These are phyloP conservation scores for Hygrophoropsis aurantiaca DNA, from an alignment of 768 basidiomycete species.

Conservation along the genomic window DNA sequence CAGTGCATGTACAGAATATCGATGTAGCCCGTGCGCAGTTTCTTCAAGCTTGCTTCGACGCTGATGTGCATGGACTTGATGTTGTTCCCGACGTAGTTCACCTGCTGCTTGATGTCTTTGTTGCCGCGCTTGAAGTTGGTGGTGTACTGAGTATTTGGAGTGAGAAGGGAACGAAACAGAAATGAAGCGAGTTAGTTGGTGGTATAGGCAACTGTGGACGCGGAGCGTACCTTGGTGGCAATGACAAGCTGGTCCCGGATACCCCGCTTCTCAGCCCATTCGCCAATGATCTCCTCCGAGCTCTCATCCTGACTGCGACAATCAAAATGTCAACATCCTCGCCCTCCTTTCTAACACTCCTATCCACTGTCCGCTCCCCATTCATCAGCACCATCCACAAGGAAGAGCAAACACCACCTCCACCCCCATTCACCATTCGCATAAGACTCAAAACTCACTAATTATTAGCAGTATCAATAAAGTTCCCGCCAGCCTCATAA, in stretches of 20 bases:
- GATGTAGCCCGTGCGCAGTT: conserved; percentile 24
- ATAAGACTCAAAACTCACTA: conserved; percentile 32
- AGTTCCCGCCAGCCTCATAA: conserved; percentile 47
- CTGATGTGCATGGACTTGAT: conserved; percentile 43
- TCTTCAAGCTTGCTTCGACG: conserved; percentile 27
- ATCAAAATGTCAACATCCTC: neutral
- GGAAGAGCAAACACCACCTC: too few relatives aligned
- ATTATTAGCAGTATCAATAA: conserved; percentile 47
- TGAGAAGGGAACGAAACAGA: too few relatives aligned
- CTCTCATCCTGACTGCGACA: conserved; percentile 35
- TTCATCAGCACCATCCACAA: too few relatives aligned
- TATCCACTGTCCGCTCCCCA: too few relatives aligned
- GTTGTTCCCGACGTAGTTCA: conserved; percentile 48
- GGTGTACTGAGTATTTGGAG: conserved; percentile 20
- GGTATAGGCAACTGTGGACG: too few relatives aligned
- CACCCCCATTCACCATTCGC: too few relatives aligned
- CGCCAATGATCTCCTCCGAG: conserved; percentile 45
- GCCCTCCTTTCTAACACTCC: too few relatives aligned
- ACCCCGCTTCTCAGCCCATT: conserved; percentile 43
- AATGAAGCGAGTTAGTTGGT: too few relatives aligned
- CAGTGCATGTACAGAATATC: conserved; percentile 26
- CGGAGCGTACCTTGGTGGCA: conserved; percentile 35
- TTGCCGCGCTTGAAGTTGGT: conserved; percentile 18
- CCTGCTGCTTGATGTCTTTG: conserved; percentile 24
- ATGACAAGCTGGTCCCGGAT: conserved; percentile 47